Base-by-base conservation (phyloP, 2,329 filamentous ascomycete genomes). In the Fusarium mexicanum region DNA sequence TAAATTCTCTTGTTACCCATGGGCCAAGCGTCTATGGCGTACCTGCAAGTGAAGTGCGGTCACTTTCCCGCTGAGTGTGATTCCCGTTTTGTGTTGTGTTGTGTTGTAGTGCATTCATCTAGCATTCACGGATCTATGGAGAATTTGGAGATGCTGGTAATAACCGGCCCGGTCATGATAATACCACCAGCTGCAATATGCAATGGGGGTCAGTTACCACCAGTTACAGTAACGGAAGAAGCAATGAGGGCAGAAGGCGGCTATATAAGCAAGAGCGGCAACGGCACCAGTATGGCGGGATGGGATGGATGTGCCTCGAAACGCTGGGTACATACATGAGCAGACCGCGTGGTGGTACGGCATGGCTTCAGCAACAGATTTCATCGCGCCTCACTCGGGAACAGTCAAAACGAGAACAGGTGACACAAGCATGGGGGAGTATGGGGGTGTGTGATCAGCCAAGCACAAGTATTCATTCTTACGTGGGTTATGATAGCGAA, bases 361-460 rank as follows among this genome's bases (percentile, higher is more conserved):
- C 65, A 68, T 68, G 43, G 33, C 43, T 67, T 38, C 51, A 40
- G 44, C 48, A 64, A 69, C 66, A 62, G 55, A 71, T 69, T 69
- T 73, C 61, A 62, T 59, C 69, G 76, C 76, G 76, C 75, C 75
- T 78, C 69, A 67, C 76, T 74, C 76, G 76, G 76, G 57, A 77
- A 71, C 64, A 69, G 71, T 44, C 60, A 75, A 76, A 78, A 74
- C 69, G 47, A 48, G 62, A 58, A 53, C 40, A 43, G 71, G 48
- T 61, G 46, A 67, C 47, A 63, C 63, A 71, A 41, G 54, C 46
- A 65, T 61, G 51, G 58, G 65, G 63, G 53, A 63, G 53, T 44
- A 70, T 62, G 55, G 67, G 69, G 68, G 72, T 67, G 66, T 75
- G 62, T 72, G 62, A 59, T 76, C 51, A 51, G 31, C 31, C 31